A percentile compares a stretch with the other conserved stretches of the same genome.
These are phyloP conservation scores for Myriosclerotinia duriaeana DNA, from an alignment of 2,329 filamentous ascomycete genomes.

Conservation along the genomic window DNA sequence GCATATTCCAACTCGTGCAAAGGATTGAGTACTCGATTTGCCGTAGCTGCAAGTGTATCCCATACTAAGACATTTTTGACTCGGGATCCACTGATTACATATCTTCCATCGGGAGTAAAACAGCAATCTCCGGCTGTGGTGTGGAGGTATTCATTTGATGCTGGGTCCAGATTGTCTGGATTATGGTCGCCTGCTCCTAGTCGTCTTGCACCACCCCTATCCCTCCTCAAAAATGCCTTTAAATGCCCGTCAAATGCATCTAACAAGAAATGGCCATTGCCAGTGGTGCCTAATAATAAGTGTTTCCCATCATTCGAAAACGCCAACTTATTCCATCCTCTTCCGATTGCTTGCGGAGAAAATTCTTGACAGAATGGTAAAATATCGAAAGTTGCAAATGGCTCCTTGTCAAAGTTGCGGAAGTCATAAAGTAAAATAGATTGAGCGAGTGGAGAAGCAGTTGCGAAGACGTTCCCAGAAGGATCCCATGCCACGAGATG, in stretches of 20 bases:
- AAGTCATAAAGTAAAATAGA: constrained; percentile 87
- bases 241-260: constrained; percentile 86
- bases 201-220: constrained; percentile 53
- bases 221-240: constrained; percentile 68
- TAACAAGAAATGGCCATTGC: constrained; percentile 83
- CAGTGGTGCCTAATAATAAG: constrained; percentile 79
- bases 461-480: constrained; percentile 85
- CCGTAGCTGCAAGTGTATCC: constrained; percentile 66
- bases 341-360: constrained; percentile 50
- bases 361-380: constrained; percentile 52
- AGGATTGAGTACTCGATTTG: constrained; percentile 62
- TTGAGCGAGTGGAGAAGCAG: constrained; percentile 78
- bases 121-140: constrained; percentile 76
- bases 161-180: constrained; percentile 34
- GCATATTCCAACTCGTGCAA: constrained; percentile 63
- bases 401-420: constrained; percentile 88
- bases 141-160: constrained; percentile 40
- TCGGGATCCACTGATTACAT: constrained; percentile 76
- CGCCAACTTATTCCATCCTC: constrained; percentile 85
- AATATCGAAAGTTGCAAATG: constrained; percentile 84
- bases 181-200: constrained; percentile 53
- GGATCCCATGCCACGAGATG: constrained; percentile 89
- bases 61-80: constrained; percentile 76
- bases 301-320: constrained; percentile 96
- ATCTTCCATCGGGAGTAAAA: constrained; percentile 86